These are phyloP conservation scores for Chenopodium berlandieri DNA, from an alignment of 148 eudicot genomes.

Conservation along the genomic window DNA sequence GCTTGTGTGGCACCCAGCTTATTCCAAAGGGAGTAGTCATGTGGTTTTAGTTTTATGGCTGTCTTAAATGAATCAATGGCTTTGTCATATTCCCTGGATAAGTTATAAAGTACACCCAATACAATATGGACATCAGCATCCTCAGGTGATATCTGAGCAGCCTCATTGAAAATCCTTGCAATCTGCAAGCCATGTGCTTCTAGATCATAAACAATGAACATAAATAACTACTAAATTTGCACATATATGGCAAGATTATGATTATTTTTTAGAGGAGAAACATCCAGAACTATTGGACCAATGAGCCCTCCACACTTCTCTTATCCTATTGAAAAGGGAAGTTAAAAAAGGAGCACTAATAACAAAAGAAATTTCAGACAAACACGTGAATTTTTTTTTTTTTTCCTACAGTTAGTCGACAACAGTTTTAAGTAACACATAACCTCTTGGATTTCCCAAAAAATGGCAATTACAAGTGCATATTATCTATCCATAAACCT, in stretches of 20 bases:
- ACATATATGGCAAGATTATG: not conserved
- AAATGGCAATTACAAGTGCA: not conserved
- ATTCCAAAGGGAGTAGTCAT: constrained; percentile 97
- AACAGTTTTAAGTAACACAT: not conserved
- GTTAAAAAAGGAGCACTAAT: not conserved
- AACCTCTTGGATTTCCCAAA: not conserved
- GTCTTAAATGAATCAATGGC: constrained; percentile 86
- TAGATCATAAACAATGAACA: constrained; percentile 20
- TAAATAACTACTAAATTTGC: not conserved
- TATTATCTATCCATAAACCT: not conserved
- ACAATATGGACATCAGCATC: constrained; percentile 97
- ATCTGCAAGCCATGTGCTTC: constrained; percentile 47
- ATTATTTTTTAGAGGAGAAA: not conserved
- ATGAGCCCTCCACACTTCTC: not conserved
- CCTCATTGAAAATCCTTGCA: constrained; percentile 71
- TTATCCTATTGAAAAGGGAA: not conserved
- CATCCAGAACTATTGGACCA: not conserved
- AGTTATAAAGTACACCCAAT: constrained; percentile 85
- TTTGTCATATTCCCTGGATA: constrained; percentile 92
- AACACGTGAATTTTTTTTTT: not conserved
- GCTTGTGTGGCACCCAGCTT: constrained; percentile 99
- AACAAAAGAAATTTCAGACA: not conserved
- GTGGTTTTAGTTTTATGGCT: constrained; percentile 82
- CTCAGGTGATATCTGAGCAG: constrained; percentile 87
- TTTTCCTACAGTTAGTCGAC: not conserved